Conservation (phyloP, 169 alveolate genomes). For the Cystoisospora suis region DNA sequence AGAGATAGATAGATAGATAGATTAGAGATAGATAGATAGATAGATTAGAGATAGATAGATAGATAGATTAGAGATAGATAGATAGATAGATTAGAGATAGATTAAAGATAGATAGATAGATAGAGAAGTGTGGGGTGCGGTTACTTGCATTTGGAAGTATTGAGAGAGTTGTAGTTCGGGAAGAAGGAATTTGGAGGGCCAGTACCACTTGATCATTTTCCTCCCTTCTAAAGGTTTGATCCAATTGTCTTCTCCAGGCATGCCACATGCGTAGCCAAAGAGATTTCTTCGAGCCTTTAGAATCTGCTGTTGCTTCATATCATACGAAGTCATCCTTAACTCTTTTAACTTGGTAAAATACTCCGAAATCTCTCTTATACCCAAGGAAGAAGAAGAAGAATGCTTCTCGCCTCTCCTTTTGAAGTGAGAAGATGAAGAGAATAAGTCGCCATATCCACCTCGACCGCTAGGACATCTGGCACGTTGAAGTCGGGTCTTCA, state of each 20-base stretch:
- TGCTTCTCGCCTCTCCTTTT: too few relatives aligned
- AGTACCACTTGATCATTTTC: conserved; percentile 50
- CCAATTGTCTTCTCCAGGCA: conserved; percentile 54
- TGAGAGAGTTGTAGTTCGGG: conserved; percentile 50
- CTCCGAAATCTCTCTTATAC: too few relatives aligned
- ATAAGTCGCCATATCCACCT: too few relatives aligned
- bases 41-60: not conserved
- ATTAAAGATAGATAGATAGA: too few relatives aligned
- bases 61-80: not conserved
- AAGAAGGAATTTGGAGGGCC: conserved; percentile 45
- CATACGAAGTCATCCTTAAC: too few relatives aligned
- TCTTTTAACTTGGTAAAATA: too few relatives aligned
- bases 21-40: not conserved
- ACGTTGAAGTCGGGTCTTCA: too few relatives aligned
- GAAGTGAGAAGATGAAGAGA: too few relatives aligned
- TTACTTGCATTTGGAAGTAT: conserved; percentile 64
- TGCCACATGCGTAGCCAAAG: conserved; percentile 51
- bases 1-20: not conserved
- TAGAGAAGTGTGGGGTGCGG: not conserved
- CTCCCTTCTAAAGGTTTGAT: conserved; percentile 49
- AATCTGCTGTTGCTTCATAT: too few relatives aligned
- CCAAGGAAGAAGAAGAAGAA: too few relatives aligned
- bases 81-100: not conserved
- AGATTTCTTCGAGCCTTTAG: too few relatives aligned
- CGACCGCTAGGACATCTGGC: too few relatives aligned